Conservation (phyloP, 2,329 filamentous ascomycete genomes). For the Fusarium setosum region DNA sequence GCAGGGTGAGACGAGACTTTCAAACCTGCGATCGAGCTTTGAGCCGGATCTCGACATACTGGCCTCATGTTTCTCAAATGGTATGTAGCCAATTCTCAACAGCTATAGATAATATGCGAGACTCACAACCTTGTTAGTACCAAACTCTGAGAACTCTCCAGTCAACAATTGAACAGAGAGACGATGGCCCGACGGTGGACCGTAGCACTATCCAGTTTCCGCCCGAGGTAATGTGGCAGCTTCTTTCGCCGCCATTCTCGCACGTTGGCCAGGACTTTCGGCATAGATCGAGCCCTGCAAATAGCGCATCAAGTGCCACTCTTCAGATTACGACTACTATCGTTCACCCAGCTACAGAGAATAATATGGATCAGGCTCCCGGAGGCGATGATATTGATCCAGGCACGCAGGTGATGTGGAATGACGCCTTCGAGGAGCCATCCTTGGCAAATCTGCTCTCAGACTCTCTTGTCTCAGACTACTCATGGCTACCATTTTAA, state of each 20-base stretch:
- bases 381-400: background rate
- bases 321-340: background rate
- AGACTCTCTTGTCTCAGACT: background rate
- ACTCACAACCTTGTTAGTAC: background rate
- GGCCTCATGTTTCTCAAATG: background rate
- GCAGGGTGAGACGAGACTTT: background rate
- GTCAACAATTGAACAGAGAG: background rate
- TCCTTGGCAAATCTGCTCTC: background rate
- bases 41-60: background rate
- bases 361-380: background rate
- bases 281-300: background rate
- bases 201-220: background rate
- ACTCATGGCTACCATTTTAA: background rate
- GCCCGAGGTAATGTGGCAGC: background rate
- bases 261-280: background rate
- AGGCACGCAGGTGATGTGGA: background rate
- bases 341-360: background rate
- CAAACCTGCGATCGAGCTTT: background rate
- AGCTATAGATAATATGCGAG: no score
- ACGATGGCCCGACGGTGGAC: background rate
- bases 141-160: background rate
- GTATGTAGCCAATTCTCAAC: background rate
- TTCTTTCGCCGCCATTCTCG: background rate
- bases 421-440: background rate
- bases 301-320: background rate